A percentile compares a stretch with the other conserved stretches of the same genome.
Conservation (phyloP, 192 early-diverging fungal genomes). For the Spinellus fusiger region DNA sequence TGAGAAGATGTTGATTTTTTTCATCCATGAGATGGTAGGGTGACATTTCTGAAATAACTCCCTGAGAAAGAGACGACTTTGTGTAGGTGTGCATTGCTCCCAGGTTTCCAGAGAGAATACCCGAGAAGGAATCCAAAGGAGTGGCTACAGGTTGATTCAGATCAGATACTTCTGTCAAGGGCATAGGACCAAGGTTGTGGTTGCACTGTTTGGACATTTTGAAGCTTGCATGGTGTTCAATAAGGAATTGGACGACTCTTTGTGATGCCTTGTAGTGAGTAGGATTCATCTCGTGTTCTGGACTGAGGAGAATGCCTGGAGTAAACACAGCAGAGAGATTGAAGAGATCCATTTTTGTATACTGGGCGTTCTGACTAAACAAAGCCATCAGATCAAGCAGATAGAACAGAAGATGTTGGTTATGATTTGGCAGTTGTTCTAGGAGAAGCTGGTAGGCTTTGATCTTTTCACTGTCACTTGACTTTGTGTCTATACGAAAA, state of each 20-base stretch:
- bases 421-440: slow-evolving; percentile 42
- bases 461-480: slow-evolving; percentile 26
- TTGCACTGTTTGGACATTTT: slow-evolving; percentile 17
- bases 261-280: slow-evolving; percentile 68
- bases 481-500: slow-evolving; percentile 13
- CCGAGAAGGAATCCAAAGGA: no score
- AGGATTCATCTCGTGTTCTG: slow-evolving; percentile 61
- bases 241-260: slow-evolving; percentile 68
- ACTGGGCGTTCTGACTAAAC: slow-evolving; percentile 41
- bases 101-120: neutral
- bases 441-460: slow-evolving; percentile 50
- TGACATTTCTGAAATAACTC: no score
- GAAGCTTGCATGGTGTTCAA: slow-evolving; percentile 42
- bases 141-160: no score
- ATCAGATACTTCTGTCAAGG: no score
- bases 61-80: neutral
- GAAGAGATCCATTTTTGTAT: slow-evolving; percentile 65
- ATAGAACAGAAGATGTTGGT: slow-evolving; percentile 62
- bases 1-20: slow-evolving; percentile 12
- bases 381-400: slow-evolving; percentile 57
- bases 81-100: neutral
- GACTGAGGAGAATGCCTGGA: slow-evolving; percentile 65
- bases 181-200: no score
- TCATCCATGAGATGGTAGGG: no score
- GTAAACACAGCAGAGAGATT: slow-evolving; percentile 72